phyloP scores from a whole-genome alignment of 805 yeast species.

The Candida ovalis region DNA sequence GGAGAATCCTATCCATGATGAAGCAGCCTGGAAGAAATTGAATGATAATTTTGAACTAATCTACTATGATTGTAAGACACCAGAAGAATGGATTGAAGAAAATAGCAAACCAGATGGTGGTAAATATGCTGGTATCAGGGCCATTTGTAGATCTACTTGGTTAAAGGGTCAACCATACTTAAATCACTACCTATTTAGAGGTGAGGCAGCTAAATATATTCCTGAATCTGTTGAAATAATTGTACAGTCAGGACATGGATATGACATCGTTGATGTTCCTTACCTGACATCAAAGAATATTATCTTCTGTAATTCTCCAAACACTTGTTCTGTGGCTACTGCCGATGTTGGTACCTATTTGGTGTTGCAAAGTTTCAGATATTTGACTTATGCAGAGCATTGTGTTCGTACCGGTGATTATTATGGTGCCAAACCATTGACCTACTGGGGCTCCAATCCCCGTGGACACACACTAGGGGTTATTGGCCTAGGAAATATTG shows the following conservation, averaged over 20 bases:
- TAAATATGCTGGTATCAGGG: slow-evolving; percentile 33
- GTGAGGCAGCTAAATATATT: slow-evolving; percentile 29
- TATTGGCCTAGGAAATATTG: slow-evolving; percentile 47
- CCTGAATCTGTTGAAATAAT: slow-evolving; percentile 35
- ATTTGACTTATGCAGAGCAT: slow-evolving; percentile 35
- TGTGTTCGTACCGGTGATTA: slow-evolving; percentile 34
- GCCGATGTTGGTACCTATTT: slow-evolving; percentile 36
- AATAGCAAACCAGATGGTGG: slow-evolving; percentile 36
- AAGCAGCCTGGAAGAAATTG: slow-evolving; percentile 33
- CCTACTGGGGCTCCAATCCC: slow-evolving; percentile 37
- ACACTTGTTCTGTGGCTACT: slow-evolving; percentile 37
- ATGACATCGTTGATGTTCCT: slow-evolving; percentile 36
- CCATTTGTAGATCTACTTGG: slow-evolving; percentile 37
- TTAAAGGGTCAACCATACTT: slow-evolving; percentile 36
- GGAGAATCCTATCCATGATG: slow-evolving; percentile 36
- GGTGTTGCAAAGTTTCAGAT: slow-evolving; percentile 33
- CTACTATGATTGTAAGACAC: slow-evolving; percentile 30
- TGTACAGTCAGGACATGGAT: slow-evolving; percentile 39
- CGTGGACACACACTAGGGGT: slow-evolving; percentile 42
- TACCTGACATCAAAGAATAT: slow-evolving; percentile 31
- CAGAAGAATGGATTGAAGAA: slow-evolving; percentile 34
- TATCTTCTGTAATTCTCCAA: slow-evolving; percentile 37
- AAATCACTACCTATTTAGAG: slow-evolving; percentile 32
- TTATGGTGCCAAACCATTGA: slow-evolving; percentile 29
- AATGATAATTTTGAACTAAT: slow-evolving; percentile 36